Base-by-base conservation (phyloP, 257 asterid species). In the Ilex asprella region DNA sequence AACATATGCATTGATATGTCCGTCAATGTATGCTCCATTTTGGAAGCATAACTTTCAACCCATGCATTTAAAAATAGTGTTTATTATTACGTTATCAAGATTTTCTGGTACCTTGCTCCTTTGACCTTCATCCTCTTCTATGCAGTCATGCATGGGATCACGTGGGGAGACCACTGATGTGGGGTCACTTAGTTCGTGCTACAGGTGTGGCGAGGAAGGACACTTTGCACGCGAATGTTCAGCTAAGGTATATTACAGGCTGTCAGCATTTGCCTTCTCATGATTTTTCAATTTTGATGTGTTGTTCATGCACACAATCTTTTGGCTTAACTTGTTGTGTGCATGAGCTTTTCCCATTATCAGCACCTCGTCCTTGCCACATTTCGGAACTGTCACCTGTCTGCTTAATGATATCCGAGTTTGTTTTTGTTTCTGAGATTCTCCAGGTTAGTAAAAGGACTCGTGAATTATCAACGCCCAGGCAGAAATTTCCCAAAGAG, bases 141-240 rank as follows among this genome's bases (percentile, higher is more conserved):
- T 16, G 10, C 84, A 88, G 96, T 86, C 89, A 60, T 86, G 94
- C 75, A 55, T 75, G 39, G 81, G 79, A 44, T 76, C 68, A 47
- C 64, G 53, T 31, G 71, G 77, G 55, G 84, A 76, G 72, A 66
- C 77, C 15, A 67, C 76, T 59, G 79, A 55, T 68, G 50, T 50
- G 6, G 67, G 63, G 53, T 57, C 72, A 35, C 76, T 65, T 44
- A 66, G 67, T 80, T 76, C 92, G 53, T 91, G 98, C 79, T 91
- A 69, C 71, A 80, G 74, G 69, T 88, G 98, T 47, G 98, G 96
- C 50, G 65, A 70, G 39, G 83, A 56, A 54, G 99, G 97, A 7
- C 99, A 89, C 75, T 89, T 86, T 80, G 95, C 95, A 64, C 99
- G 99, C 61, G 99, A 89, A 75, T 92, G 99, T 69, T 72, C 78